A percentile compares a stretch with the other conserved stretches of the same genome.
Conservation (phyloP, 768 basidiomycete genomes). For the Boletus rubropictus region DNA sequence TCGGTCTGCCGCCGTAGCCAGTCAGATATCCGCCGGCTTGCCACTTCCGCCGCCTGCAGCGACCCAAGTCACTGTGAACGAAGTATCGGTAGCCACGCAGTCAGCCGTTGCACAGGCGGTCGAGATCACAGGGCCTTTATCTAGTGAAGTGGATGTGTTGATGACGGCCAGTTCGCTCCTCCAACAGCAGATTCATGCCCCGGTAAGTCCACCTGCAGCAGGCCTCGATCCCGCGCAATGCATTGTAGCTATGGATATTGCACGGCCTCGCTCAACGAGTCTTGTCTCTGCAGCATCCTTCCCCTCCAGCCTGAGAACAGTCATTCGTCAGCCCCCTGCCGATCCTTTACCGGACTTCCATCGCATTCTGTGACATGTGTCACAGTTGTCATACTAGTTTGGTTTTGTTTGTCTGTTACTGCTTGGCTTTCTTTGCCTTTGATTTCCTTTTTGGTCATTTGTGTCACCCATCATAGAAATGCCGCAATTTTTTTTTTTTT, state of each 20-base stretch:
- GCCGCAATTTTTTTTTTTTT: constrained; percentile 12
- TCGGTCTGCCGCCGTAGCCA: constrained; percentile 39
- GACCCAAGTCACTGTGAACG: constrained; percentile 47
- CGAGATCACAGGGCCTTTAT: constrained; percentile 63
- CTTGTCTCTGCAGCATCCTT: constrained; percentile 25
- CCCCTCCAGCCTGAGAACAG: constrained; percentile 17
- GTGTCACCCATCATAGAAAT: constrained; percentile 29
- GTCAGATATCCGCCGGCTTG: constrained; percentile 38
- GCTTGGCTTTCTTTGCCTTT: constrained; percentile 19
- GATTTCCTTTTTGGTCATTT: constrained; percentile 24
- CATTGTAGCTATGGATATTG: constrained; percentile 25
- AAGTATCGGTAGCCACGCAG: constrained; percentile 58
- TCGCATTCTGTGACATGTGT: constrained; percentile 20
- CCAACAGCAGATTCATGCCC: constrained; percentile 37
- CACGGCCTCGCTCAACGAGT: constrained; percentile 35
- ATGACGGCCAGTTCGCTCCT: constrained; percentile 58
- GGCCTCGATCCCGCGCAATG: constrained; percentile 25
- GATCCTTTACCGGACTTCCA: constrained; percentile 26
- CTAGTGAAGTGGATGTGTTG: constrained; percentile 77
- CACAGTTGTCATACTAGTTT: constrained; percentile 23
- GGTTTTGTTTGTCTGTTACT: constrained; percentile 18
- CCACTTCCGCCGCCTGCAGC: constrained; percentile 28
- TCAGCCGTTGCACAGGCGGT: constrained; percentile 81
- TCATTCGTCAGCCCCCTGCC: constrained; percentile 22
- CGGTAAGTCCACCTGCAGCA: constrained; percentile 24